These are phyloP conservation scores for Ceratonia siliqua DNA, from an alignment of 306 rosid genomes.

Conservation along the genomic window DNA sequence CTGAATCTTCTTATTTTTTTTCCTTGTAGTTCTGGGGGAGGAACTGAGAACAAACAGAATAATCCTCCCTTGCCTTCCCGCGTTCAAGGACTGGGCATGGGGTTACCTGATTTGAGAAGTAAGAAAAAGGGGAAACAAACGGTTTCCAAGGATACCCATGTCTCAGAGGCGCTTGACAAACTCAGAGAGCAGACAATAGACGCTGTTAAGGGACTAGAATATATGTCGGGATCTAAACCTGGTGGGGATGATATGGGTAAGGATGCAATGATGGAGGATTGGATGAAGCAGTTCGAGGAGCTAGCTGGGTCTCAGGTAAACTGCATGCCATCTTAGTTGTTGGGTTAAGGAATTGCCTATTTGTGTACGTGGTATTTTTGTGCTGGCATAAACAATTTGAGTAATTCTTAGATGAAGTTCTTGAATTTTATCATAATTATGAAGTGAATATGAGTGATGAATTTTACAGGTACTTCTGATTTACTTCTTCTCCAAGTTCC, in stretches of 20 bases:
- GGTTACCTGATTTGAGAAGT: constrained; percentile 72
- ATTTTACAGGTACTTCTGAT: background rate
- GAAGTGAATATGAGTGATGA: background rate
- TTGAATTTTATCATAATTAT: background rate
- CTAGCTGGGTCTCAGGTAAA: constrained; percentile 80
- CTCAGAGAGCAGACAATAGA: constrained; percentile 83
- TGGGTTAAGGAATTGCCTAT: background rate
- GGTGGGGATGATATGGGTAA: constrained; percentile 53
- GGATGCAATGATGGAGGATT: constrained; percentile 79
- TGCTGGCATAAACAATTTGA: background rate
- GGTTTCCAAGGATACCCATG: constrained; percentile 74
- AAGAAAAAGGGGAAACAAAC: constrained; percentile 81
- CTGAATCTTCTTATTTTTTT: background rate
- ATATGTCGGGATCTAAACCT: constrained; percentile 42
- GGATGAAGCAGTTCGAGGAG: constrained; percentile 94
- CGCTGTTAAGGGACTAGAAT: constrained; percentile 80
- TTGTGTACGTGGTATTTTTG: background rate
- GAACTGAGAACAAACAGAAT: constrained; percentile 39
- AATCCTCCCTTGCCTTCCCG: constrained; percentile 52
- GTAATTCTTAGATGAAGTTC: background rate
- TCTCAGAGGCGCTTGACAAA: constrained; percentile 75
- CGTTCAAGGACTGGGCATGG: constrained; percentile 85
- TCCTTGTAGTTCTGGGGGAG: constrained; percentile 39
- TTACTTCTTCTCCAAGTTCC: background rate
- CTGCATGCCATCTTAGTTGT: background rate